Base-by-base conservation (phyloP, 176 grass and related monocot genomes). In the Triticum dicoccoides region DNA sequence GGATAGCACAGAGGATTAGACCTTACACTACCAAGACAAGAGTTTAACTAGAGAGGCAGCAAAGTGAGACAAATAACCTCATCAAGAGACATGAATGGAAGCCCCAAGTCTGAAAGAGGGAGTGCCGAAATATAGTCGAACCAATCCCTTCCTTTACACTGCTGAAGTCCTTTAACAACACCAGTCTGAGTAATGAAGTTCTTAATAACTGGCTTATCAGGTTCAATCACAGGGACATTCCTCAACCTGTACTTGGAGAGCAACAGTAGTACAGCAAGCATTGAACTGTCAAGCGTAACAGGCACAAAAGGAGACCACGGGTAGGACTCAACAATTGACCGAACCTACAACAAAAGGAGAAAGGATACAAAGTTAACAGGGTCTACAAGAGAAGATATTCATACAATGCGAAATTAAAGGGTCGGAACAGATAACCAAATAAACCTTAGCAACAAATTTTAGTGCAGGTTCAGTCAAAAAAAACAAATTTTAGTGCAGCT, bases 111-210 rank as follows among this genome's bases (percentile, higher is more conserved):
- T 76, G 90, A 86, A 79, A 98, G 92, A 58, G 92, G 84, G 71
- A 92, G 84, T 63, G 88, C 79, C 8, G 93, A 84, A 42, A 98
- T 98, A 73, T 91, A 96, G 71, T 98, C 97, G 80, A 96, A 98
- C 97, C 97, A 98, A 82, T 96, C 97, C 87, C 97, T 96, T 80
- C 97, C 93, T 85, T 82, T 89, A 70, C 97, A 98, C 84, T 96
- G 80, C 80, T 89, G 86, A 41, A 98, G 97, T 59, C 97, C 94
- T 88, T 86, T 92, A 44, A 98, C 77, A 89, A 96, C 69, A 74
- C 88, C 89, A 44, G 88, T 87, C 65, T 98, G 97, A 72, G 94
- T 96, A 81, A 98, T 98, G 83, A 98, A 98, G 88, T 98, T 98
- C 80, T 84, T 91, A 69, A 98, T 95, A 76, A 65, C 51, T 65